Evolutionary conservation across 345 rosid genomes (phyloP).

Genomic region (Brassica carinata): DNA sequence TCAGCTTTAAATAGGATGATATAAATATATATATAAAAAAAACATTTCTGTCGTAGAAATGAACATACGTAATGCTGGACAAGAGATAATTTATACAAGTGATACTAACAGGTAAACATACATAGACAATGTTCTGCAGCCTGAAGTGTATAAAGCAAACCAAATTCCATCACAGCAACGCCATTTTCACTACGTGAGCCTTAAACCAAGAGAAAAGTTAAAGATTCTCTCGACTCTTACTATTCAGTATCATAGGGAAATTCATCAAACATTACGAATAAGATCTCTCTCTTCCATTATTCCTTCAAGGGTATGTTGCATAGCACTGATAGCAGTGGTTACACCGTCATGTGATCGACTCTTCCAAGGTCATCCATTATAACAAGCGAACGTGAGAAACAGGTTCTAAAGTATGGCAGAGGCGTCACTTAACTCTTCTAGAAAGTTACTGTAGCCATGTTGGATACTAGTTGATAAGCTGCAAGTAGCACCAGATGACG

Average conservation of each 20-base stretch:
- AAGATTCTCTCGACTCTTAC: neutral
- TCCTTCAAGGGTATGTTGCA: too few species aligned
- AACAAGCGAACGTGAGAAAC: too few species aligned
- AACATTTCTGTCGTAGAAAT: slow-evolving; percentile 55
- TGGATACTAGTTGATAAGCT: too few species aligned
- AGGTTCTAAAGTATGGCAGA: too few species aligned
- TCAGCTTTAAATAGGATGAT: neutral
- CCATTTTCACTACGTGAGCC: neutral
- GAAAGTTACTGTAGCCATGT: too few species aligned
- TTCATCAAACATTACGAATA: too few species aligned
- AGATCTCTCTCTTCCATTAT: neutral
- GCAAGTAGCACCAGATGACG: too few species aligned
- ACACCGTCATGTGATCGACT: too few species aligned
- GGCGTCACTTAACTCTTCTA: too few species aligned
- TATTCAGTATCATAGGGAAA: neutral
- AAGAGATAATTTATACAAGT: neutral
- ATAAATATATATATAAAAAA: neutral
- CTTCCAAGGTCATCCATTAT: too few species aligned
- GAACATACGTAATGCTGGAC: slow-evolving; percentile 5
- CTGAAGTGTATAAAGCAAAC: slow-evolving; percentile 4
- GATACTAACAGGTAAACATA: slow-evolving; percentile 1
- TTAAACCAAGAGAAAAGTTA: too few species aligned
- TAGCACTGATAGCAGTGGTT: too few species aligned
- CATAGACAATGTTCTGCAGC: slow-evolving; percentile 10
- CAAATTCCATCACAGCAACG: neutral